These are phyloP conservation scores for Hirsutella thompsonii DNA, from an alignment of 2,329 filamentous ascomycete genomes.

Conservation along the genomic window DNA sequence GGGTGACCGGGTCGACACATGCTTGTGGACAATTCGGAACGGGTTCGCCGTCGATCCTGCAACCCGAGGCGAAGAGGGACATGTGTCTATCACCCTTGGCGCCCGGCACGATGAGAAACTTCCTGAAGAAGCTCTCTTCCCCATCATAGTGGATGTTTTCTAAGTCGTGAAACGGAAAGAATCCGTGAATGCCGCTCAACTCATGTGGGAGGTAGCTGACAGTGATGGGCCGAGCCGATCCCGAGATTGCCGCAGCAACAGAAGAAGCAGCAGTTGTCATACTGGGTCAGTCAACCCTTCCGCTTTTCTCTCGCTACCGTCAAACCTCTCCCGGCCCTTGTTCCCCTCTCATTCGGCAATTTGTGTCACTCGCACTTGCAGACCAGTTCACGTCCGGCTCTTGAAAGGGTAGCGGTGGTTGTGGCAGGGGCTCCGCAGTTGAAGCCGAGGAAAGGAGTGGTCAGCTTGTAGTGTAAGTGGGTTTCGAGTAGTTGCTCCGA, in stretches of 20 bases:
- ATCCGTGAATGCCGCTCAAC: slow-evolving; percentile 20
- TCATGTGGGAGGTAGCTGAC: slow-evolving; percentile 14
- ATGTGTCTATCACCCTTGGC: slow-evolving; percentile 19
- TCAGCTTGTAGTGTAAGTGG: no score
- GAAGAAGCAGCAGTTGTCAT: not conserved
- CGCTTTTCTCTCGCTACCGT: no score
- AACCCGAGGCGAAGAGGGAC: slow-evolving; percentile 19
- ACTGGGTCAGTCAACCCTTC: not conserved
- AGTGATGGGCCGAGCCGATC: slow-evolving; percentile 6
- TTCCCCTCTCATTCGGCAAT: no score
- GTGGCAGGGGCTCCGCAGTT: no score
- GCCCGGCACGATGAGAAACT: slow-evolving; percentile 18
- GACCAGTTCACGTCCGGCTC: no score
- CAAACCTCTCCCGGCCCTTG: no score
- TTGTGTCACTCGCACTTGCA: no score
- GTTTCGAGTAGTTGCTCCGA: no score
- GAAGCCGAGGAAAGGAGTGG: no score
- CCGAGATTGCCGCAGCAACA: not conserved
- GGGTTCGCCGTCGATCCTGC: slow-evolving; percentile 10
- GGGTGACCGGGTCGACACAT: slow-evolving; percentile 15
- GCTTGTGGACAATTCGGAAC: slow-evolving; percentile 17
- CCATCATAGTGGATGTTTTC: slow-evolving; percentile 14
- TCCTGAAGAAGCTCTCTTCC: slow-evolving; percentile 16
- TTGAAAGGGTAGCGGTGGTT: no score
- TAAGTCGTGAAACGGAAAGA: slow-evolving; percentile 24